These are phyloP conservation scores for Phytophthora tentaculata DNA, from an alignment of 352 stramenopile genomes.

Conservation along the genomic window DNA sequence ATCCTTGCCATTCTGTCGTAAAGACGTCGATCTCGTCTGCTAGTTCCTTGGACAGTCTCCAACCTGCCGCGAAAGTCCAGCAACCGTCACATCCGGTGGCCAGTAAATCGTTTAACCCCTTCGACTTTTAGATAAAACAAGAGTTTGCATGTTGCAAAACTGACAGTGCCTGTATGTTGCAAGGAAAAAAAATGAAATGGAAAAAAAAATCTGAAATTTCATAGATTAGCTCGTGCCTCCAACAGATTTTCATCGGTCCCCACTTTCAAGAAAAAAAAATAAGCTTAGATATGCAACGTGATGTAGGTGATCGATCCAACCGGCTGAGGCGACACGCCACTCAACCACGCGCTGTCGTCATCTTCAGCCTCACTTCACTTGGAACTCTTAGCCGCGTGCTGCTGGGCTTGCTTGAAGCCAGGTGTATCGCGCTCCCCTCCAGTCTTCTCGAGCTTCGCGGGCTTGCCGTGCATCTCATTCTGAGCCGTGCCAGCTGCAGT, in stretches of 20 bases:
- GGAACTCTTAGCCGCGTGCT: slow-evolving; percentile 12
- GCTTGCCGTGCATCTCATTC: slow-evolving; percentile 14
- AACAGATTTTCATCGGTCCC: slow-evolving; percentile 4
- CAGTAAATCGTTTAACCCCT: slow-evolving; percentile 57
- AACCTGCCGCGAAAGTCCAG: slow-evolving; percentile 10
- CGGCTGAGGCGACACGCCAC: slow-evolving; percentile 10
- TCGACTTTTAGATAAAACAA: slow-evolving; percentile 52
- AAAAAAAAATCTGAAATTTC: slow-evolving; percentile 12
- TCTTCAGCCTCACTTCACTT: slow-evolving; percentile 35
- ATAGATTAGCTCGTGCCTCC: slow-evolving; percentile 9
- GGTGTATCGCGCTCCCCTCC: slow-evolving; percentile 6
- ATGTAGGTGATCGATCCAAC: slow-evolving; percentile 39
- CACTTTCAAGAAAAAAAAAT: slow-evolving; percentile 9
- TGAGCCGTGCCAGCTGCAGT: slow-evolving; percentile 18
- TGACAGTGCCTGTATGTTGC: background rate
- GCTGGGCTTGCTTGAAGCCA: slow-evolving; percentile 16
- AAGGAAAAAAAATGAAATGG: background rate
- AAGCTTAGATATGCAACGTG: slow-evolving; percentile 38
- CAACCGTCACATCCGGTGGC: slow-evolving; percentile 15
- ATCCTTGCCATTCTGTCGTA: background rate
- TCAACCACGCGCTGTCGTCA: slow-evolving; percentile 6
- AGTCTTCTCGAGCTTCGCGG: slow-evolving; percentile 7
- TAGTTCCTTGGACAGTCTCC: slow-evolving; percentile 46
- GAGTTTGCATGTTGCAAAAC: too few relatives aligned
- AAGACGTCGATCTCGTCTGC: slow-evolving; percentile 37